Evolutionary conservation across 257 asterid species (phyloP), one percentile per base, ranked within the genome.

Genomic region (Prunella vulgaris): DNA sequence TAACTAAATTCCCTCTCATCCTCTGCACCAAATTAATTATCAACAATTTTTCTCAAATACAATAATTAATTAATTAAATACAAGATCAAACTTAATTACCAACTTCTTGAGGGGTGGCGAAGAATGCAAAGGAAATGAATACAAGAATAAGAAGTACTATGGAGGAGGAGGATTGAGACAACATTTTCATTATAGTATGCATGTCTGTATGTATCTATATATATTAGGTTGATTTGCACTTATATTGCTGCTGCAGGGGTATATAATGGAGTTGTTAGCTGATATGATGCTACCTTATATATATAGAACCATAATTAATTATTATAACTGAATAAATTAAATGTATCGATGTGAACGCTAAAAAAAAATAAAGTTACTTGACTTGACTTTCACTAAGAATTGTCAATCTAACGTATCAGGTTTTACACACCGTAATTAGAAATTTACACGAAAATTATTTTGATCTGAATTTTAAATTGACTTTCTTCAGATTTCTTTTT

Each of bases 1-100:
- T 92, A 92, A 70, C 94, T 89, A 35, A 92, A 92, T 49, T 78
- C 90, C 3, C 86, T 80, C 71, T 92, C 96, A 71, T 89, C 81
- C 5, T 89, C 96, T 92, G 75, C 71, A 56, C 5, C 10, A 1
- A 51, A 51, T n/a, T 51, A 51, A 32, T 4, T 32, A 2, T 0
- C 2, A 3, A 2, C 0, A 2, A 2, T 1, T 30, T 30, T 32
- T 32, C 7, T 5, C 0, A 32, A 32, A 5, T n/a, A n/a, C n/a
- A n/a, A n/a, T n/a, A n/a, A n/a, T n/a, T n/a, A n/a, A n/a, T n/a
- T n/a, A n/a, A n/a, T n/a, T n/a, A n/a, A n/a, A n/a, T n/a, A n/a
- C n/a, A n/a, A n/a, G n/a, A n/a, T n/a, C n/a, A n/a, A n/a, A n/a
- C n/a, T n/a, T n/a, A n/a, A n/a, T 3, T 60, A 86, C 90, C 96